phyloP scores from a whole-genome alignment of 257 asterid genomes.

The Anisodus tanguticus region DNA sequence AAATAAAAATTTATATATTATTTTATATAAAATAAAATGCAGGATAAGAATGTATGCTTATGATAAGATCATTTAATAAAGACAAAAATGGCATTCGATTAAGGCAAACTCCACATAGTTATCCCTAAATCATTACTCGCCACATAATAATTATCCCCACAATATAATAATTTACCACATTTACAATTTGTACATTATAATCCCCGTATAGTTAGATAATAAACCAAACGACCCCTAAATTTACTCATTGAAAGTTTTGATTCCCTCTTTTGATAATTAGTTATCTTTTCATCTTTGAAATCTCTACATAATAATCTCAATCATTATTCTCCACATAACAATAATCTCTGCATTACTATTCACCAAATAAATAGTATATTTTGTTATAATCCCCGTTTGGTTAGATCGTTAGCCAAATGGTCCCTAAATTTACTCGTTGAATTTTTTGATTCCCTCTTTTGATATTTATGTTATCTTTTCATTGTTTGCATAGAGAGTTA shows the following conservation, averaged over 20 bases:
- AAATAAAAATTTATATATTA: background rate
- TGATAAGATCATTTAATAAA: background rate
- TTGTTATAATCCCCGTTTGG: background rate
- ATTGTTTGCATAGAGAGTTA: too few species aligned
- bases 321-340: too few species aligned
- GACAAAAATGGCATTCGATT: too few species aligned
- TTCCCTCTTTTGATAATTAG: background rate
- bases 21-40: background rate
- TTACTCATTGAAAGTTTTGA: background rate
- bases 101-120: background rate
- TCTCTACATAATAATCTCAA: background rate
- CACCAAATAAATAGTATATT: background rate
- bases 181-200: background rate
- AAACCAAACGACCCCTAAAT: background rate
- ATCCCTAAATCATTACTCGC: background rate
- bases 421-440: background rate
- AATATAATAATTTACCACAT: background rate
- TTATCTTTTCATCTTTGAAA: background rate
- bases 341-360: too few species aligned
- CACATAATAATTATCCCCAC: background rate
- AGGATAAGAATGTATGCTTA: background rate
- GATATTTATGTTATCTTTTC: background rate
- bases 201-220: background rate
- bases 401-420: background rate
- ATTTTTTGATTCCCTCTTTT: background rate